Conservation (phyloP, 2,329 filamentous ascomycete genomes). For the Aspergillus ustus region DNA sequence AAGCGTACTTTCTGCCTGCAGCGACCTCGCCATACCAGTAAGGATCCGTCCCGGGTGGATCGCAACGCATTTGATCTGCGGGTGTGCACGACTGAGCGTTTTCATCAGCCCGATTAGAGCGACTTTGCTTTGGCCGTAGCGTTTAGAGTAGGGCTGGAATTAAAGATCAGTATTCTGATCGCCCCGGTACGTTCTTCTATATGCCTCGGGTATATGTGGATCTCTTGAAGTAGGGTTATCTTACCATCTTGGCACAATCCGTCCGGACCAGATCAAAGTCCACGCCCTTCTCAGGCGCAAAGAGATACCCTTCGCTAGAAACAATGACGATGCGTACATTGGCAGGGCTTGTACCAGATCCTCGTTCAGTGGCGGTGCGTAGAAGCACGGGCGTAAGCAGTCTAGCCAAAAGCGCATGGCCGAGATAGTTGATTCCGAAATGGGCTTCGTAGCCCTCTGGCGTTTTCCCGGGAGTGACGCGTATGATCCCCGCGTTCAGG, state of each 20-base stretch:
- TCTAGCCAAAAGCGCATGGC: neutral
- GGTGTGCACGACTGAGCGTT: neutral
- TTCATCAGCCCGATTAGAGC: neutral
- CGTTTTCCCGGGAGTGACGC: neutral
- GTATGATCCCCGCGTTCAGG: neutral
- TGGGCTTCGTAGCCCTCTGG: neutral
- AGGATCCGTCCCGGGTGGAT: neutral
- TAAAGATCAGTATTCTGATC: neutral
- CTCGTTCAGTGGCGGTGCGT: neutral
- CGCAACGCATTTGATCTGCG: neutral
- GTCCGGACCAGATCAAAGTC: neutral
- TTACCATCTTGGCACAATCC: neutral
- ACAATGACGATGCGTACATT: neutral
- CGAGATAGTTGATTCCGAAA: neutral
- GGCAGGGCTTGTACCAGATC: neutral
- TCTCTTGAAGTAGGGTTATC: too few relatives aligned
- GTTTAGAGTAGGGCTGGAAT: neutral
- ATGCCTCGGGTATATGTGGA: neutral
- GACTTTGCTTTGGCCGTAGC: neutral
- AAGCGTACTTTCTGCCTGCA: neutral
- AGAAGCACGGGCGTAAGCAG: neutral
- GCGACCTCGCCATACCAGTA: neutral
- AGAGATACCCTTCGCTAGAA: neutral
- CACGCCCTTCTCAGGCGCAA: neutral
- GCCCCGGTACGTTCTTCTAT: too few relatives aligned